Evolutionary conservation across 2,329 filamentous ascomycete species (phyloP), one percentile per base, ranked within the genome.

Genomic region (Hymenoscyphus infarciens): DNA sequence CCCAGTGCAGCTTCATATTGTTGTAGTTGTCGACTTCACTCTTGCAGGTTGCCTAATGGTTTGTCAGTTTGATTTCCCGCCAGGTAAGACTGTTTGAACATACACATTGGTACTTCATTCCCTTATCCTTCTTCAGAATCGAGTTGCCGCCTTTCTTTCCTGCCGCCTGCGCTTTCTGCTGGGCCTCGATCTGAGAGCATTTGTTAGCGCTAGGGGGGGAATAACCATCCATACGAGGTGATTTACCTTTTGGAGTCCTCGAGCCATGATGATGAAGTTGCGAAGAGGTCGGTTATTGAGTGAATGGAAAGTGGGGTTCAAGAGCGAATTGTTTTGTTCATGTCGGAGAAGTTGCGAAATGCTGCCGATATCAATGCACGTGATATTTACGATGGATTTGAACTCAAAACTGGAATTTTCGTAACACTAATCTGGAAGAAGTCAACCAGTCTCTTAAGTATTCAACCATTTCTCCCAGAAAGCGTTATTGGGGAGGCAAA

Each of bases 81-180:
- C 10, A 13, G 31, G 38, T 15, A 11, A 19, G 15, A 11, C 25
- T 4, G 3, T 1, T 5, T 31, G 29, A 5, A 59, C 57, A 35
- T 35, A 60, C 58, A 38, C 58, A 60, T 42, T 60, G 58, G 31
- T 60, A 60, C 33, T 60, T 60, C 58, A 60, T 54, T 38, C 58
- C 58, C 33, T 60, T 60, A 29, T 60, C 58, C n/a, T 45, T 60
- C 58, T 60, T 60, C 8, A 60, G 27, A 16, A 11, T 60, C 11
- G 58, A 60, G n/a, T 54, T 22, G 3, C 58, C 58, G 2, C 58
- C 58, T 38, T 60, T 60, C 29, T 60, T 60, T n/a, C 25, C 49
- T 4, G 58, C 58, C 8, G 58, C 58, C 25, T 60, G 35, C 11
- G 58, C 58, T 13, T 60, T 60, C 19, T 42, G 38, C 22, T 60